phyloP scores from a whole-genome alignment of 768 basidiomycete species.

The Suillus fuscotomentosus region DNA sequence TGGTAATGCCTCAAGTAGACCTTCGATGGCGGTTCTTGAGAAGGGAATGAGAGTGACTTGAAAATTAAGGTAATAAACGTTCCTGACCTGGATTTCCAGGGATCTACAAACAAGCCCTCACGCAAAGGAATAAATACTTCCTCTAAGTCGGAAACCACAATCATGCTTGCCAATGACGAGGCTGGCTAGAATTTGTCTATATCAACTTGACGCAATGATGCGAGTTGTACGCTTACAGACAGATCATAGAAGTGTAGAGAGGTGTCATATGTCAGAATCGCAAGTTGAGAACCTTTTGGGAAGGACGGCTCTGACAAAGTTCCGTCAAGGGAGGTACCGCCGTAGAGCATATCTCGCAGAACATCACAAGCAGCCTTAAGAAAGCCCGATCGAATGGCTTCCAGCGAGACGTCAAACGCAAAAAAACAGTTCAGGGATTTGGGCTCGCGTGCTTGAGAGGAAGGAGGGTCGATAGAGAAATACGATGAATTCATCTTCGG shows the following conservation, averaged over 20 bases:
- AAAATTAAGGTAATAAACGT: not conserved
- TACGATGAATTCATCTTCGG: constrained; percentile 52
- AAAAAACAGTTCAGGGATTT: constrained; percentile 78
- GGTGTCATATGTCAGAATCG: constrained; percentile 80
- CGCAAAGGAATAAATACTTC: constrained; percentile 85
- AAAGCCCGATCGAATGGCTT: constrained; percentile 68
- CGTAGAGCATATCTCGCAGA: constrained; percentile 65
- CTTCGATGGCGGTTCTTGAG: constrained; percentile 60
- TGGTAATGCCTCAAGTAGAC: constrained; percentile 65
- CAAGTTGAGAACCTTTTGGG: constrained; percentile 56
- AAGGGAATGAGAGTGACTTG: not conserved
- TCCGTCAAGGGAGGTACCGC: constrained; percentile 41
- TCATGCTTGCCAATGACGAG: constrained; percentile 57
- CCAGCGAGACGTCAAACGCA: constrained; percentile 78
- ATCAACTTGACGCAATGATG: constrained; percentile 8
- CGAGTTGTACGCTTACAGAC: constrained; percentile 52
- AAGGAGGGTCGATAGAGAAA: constrained; percentile 48
- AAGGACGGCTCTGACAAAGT: constrained; percentile 47
- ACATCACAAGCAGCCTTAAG: constrained; percentile 62
- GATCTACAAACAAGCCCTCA: constrained; percentile 74
- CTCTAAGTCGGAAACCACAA: constrained; percentile 87
- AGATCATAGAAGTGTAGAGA: constrained; percentile 88
- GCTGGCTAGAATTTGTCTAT: constrained; percentile 30
- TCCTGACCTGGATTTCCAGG: constrained; percentile 64
- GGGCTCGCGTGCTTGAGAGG: constrained; percentile 50